Base-by-base conservation (phyloP, 768 basidiomycete genomes). In the Termitomyces sp. region DNA sequence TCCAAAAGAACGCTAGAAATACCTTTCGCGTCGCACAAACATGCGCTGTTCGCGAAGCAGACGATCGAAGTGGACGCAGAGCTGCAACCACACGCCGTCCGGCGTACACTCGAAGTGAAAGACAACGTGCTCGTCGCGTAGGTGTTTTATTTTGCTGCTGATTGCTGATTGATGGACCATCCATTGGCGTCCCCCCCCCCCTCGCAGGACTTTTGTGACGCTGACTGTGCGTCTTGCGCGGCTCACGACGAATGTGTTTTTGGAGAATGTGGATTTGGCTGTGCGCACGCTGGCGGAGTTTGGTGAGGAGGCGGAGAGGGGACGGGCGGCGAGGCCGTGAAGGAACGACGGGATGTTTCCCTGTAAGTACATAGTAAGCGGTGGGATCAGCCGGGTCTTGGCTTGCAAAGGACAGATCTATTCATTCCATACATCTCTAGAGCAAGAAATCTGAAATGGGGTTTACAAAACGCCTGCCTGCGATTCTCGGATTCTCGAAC, bases 261-360 rank as follows among this genome's bases (percentile, higher is more conserved):
- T 97, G 47, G 94, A 96, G 67, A 94, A 94, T 64, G 79, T 94
- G 32, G 92, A 95, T 67, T 78, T 97, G 36, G 83, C 95, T 48
- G 79, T 87, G 13, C 85, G 90, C 41, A 95, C 93, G 20, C 77
- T 97, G 59, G 82, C 83, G 47, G 85, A 87, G 60, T 96, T 94
- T 69, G 86, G 85, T 12, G 83, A 87, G 55, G 83, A 87, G 56
- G 85, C 88, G 18, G 79, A 74, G 37, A 65, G 64, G 42, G 56
- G 44, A 12, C 20, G 29, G 53, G n/a, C n/a, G 29, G 29, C 29
- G 29, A 6, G 29, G 29, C 29, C n/a, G n/a, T n/a, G n/a, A 39
- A 55, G 37, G 31, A 22, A 41, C 20, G n/a, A n/a, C 9, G 14
- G 37, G 39, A 57, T 53, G 27, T 50, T 24, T 16, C 34, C n/a